Evolutionary conservation across 306 rosid genomes (phyloP), one percentile per base, ranked within the genome.

Genomic region (Argentina anserina): DNA sequence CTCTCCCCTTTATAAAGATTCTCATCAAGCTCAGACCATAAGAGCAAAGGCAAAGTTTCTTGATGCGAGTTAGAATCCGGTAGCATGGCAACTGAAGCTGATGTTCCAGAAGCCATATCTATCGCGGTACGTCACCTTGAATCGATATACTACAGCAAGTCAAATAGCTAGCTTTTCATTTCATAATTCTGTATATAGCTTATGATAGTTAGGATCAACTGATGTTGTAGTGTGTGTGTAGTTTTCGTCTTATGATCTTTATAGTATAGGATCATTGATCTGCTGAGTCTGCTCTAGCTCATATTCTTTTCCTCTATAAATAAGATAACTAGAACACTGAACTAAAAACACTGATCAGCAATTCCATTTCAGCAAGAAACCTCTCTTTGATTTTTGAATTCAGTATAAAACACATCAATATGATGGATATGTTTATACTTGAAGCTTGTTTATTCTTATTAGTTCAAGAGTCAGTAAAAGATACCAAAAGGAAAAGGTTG

Each of bases 41-140:
- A 12, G 7, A 65, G 2, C 70, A 40, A 7, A 65, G 70, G 40
- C 65, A 28, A 6, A 59, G 11, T 39, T 50, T 83, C 69, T 79
- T 61, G 76, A 78, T 68, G 78, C 52, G 65, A 59, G 65, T 53
- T 75, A 69, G 31, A 61, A 26, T 62, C 72, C 73, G 50, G 71
- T 69, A 41, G 50, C 72, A 78, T 88, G 89, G 90, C 76, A 75
- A 42, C 88, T 43, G 83, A 81, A 78, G 80, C 75, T 49, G 77
- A 74, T 53, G 70, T 60, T 61, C 68, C 80, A 70, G 84, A 83
- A 72, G 69, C 70, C 34, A 69, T 73, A 56, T 76, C 77, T 74
- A 69, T 75, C 74, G 33, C 10, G 84, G 95, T 91, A 86, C 29
- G 86, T 20, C 40, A 61, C 65, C 67, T 66, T 13, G 45, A 58